Conservation (phyloP, 805 yeast genomes). For the Saccharomyces eubayanus region DNA sequence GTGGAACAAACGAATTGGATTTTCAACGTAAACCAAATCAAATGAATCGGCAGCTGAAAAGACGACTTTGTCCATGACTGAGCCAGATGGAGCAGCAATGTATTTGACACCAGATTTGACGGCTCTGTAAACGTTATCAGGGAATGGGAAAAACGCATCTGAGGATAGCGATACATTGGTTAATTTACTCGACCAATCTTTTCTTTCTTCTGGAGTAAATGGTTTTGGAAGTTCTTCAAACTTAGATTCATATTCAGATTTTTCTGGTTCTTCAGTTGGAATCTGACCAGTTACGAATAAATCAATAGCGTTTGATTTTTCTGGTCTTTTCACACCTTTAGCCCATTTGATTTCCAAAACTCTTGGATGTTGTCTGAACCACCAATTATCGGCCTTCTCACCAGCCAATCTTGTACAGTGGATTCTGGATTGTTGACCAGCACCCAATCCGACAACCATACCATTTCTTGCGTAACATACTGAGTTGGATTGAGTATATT, state of each 20-base stretch:
- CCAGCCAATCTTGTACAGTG: conserved; percentile 99
- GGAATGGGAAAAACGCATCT: conserved; percentile 99
- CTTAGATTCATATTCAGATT: conserved; percentile 82
- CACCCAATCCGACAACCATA: conserved; percentile 97
- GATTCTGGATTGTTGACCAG: conserved; percentile 97
- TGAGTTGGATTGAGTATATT: conserved; percentile 97
- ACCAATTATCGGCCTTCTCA: conserved; percentile 98
- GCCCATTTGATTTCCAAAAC: conserved; percentile 94
- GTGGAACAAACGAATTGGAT: conserved; percentile 95
- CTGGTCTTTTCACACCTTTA: conserved; percentile 96
- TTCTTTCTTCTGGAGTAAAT: conserved; percentile 71
- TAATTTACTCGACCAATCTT: conserved; percentile 74
- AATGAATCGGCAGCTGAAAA: conserved; percentile 90
- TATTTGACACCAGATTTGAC: conserved; percentile 91
- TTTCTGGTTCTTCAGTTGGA: conserved; percentile 87
- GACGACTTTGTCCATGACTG: conserved; percentile 95
- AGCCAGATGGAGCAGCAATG: conserved; percentile 94
- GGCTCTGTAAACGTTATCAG: conserved; percentile 96
- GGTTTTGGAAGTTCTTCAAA: conserved; percentile 78
- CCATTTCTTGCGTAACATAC: conserved; percentile 98
- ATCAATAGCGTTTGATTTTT: conserved; percentile 95
- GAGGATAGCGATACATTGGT: conserved; percentile 84
- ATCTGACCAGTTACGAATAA: conserved; percentile 84
- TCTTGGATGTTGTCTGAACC: conserved; percentile 96
- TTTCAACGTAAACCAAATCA: conserved; percentile 86